Conservation (phyloP, 2,329 filamentous ascomycete species). For the Sclerotinia borealis region DNA sequence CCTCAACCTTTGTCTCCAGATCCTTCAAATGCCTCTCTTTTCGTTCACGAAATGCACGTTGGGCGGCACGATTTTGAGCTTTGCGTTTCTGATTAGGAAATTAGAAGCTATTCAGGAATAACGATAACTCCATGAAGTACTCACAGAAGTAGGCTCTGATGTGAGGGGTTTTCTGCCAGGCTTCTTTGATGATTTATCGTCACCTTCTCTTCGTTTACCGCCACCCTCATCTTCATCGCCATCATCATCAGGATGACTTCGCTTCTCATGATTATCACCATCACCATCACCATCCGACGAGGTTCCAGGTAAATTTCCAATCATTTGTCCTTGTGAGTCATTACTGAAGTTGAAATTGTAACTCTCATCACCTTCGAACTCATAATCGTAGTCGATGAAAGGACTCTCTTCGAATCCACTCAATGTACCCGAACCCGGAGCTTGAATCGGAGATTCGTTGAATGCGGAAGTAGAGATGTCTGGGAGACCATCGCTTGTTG, state of each 20-base stretch:
- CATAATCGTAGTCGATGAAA: conserved; percentile 75
- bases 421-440: conserved; percentile 41
- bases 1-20: conserved; percentile 70
- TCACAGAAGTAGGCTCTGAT: conserved; percentile 90
- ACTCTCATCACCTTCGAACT: conserved; percentile 65
- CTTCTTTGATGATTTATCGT: conserved; percentile 88
- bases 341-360: conserved; percentile 56
- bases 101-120: conserved; percentile 20
- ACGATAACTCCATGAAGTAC: conserved; percentile 38
- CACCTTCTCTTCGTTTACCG: conserved; percentile 69
- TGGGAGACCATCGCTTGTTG: conserved; percentile 37
- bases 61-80: conserved; percentile 88
- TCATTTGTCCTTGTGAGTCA: conserved; percentile 58
- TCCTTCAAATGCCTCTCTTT: conserved; percentile 90
- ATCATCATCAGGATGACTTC: conserved; percentile 65
- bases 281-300: conserved; percentile 35
- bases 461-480: conserved; percentile 44
- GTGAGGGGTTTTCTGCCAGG: conserved; percentile 93
- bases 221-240: conserved; percentile 58
- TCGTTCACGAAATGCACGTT: conserved; percentile 87
- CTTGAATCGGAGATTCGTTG: conserved; percentile 42
- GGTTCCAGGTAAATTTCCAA: conserved; percentile 63
- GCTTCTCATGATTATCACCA: conserved; percentile 58
- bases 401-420: conserved; percentile 66
- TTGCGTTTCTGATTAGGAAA: conserved; percentile 68